A percentile compares a stretch with the other conserved stretches of the same genome.
Evolutionary conservation across 352 stramenopile genomes (phyloP).

Genomic region (Globisporangium canariense): DNA sequence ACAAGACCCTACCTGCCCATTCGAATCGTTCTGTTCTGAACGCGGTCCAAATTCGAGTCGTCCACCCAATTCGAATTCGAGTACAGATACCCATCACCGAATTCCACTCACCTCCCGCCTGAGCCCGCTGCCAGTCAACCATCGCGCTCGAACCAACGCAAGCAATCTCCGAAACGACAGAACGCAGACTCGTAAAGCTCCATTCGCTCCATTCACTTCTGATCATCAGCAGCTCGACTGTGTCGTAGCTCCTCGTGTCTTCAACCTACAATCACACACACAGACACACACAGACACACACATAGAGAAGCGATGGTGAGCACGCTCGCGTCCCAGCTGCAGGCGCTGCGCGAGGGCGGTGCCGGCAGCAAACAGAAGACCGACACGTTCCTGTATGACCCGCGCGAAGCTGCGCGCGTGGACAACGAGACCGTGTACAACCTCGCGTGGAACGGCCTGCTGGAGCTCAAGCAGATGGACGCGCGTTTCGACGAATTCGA

Average conservation of each 20-base stretch:
- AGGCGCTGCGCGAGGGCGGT: slow-evolving; percentile 74
- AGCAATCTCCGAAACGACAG: slow-evolving; percentile 15
- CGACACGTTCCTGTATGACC: slow-evolving; percentile 83
- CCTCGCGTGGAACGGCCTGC: slow-evolving; percentile 75
- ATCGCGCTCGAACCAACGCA: neutral
- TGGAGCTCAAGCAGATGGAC: slow-evolving; percentile 79
- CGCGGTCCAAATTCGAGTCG: neutral
- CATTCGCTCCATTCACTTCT: slow-evolving; percentile 12
- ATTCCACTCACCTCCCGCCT: neutral
- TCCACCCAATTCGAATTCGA: neutral
- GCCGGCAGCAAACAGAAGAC: slow-evolving; percentile 79
- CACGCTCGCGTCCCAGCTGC: slow-evolving; percentile 72
- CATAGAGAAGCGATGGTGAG: slow-evolving; percentile 36
- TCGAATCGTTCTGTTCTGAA: neutral
- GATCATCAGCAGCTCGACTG: neutral
- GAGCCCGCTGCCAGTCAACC: slow-evolving; percentile 11
- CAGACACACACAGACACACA: neutral
- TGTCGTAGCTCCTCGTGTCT: neutral
- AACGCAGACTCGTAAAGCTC: slow-evolving; percentile 10
- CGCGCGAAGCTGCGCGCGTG: slow-evolving; percentile 72
- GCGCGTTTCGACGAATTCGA: slow-evolving; percentile 68
- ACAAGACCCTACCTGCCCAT: too few species aligned
- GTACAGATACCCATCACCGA: neutral
- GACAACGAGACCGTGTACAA: slow-evolving; percentile 87
- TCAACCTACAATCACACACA: neutral